Conservation (phyloP, 805 yeast genomes). For the Lipomyces yamadae region DNA sequence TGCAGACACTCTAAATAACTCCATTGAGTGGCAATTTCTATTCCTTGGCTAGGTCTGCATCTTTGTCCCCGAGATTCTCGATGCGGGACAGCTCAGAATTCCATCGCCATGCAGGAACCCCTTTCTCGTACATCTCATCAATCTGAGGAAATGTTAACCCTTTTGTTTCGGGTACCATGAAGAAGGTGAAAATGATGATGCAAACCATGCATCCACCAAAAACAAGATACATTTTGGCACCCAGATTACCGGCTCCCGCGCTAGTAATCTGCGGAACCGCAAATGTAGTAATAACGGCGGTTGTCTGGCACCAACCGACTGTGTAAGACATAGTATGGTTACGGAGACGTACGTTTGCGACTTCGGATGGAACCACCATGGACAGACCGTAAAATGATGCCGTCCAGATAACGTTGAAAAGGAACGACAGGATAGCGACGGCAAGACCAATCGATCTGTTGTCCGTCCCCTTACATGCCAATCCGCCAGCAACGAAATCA, state of each 20-base stretch:
- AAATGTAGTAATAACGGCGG: slow-evolving; percentile 15
- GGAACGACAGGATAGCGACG: slow-evolving; percentile 12
- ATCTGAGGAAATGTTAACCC: slow-evolving; percentile 84
- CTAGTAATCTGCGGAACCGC: slow-evolving; percentile 17
- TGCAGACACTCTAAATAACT: neutral
- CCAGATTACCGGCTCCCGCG: slow-evolving; percentile 22
- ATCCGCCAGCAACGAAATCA: slow-evolving; percentile 17
- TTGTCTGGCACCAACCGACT: slow-evolving; percentile 13
- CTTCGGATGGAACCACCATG: slow-evolving; percentile 13
- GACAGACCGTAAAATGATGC: slow-evolving; percentile 13
- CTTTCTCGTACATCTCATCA: slow-evolving; percentile 59
- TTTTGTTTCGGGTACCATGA: slow-evolving; percentile 76
- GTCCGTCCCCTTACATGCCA: slow-evolving; percentile 8
- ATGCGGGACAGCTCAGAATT: neutral
- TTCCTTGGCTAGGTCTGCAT: neutral
- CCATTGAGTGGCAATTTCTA: neutral
- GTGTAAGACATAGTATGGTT: slow-evolving; percentile 18
- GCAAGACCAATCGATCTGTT: neutral
- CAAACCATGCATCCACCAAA: slow-evolving; percentile 20
- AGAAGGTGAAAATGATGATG: slow-evolving; percentile 62
- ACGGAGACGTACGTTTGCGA: slow-evolving; percentile 14
- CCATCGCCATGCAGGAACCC: slow-evolving; percentile 27
- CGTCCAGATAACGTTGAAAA: slow-evolving; percentile 17
- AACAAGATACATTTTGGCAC: slow-evolving; percentile 16
- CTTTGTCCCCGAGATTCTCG: neutral